Conservation (phyloP, 2,329 filamentous ascomycete genomes). For the Venturia carpophila region DNA sequence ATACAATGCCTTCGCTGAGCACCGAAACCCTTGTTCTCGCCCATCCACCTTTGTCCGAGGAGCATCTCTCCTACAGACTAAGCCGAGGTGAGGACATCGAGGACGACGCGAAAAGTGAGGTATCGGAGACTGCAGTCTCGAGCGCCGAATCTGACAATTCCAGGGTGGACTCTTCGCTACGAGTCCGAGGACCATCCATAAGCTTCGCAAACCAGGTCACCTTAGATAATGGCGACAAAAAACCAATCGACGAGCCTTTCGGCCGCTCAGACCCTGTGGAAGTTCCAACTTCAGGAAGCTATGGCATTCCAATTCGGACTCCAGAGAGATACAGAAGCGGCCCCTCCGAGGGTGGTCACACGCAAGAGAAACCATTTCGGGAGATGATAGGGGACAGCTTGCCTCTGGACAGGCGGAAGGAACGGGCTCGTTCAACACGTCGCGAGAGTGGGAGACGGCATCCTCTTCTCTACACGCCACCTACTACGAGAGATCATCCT, state of each 20-base stretch:
- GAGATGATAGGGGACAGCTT: background rate
- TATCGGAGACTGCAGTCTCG: slow-evolving; percentile 12
- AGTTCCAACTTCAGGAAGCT: slow-evolving; percentile 27
- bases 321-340: background rate
- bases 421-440: slow-evolving; percentile 5
- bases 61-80: slow-evolving; percentile 14
- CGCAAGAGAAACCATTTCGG: background rate
- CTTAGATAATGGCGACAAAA: slow-evolving; percentile 34
- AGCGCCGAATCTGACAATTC: slow-evolving; percentile 11
- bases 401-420: background rate
- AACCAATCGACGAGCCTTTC: slow-evolving; percentile 30
- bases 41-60: slow-evolving; percentile 11
- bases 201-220: slow-evolving; percentile 35
- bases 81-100: slow-evolving; percentile 14
- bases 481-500: background rate
- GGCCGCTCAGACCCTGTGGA: background rate
- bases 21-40: slow-evolving; percentile 1
- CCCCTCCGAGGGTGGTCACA: slow-evolving; percentile 13
- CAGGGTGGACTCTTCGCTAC: slow-evolving; percentile 4
- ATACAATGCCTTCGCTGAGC: background rate
- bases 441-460: background rate
- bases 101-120: slow-evolving; percentile 7
- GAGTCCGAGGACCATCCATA: slow-evolving; percentile 31
- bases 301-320: background rate
- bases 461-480: slow-evolving; percentile 4